Base-by-base conservation (phyloP, 1,284 basidiomycete species). In the Volvariella volvacea region DNA sequence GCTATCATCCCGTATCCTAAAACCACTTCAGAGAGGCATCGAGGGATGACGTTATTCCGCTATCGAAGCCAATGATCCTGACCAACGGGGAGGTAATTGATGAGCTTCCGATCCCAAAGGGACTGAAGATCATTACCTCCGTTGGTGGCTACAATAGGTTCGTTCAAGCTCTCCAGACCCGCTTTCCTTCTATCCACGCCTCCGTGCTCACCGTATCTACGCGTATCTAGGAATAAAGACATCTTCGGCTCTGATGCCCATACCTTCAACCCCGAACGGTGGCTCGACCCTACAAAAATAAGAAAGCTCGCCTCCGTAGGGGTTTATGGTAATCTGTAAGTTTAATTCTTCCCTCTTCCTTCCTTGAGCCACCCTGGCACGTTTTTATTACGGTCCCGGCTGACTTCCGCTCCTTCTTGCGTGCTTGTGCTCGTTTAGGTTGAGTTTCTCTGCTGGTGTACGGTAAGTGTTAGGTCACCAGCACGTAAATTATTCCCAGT, bases 241-340 rank as follows among this genome's bases (percentile, higher is more conserved):
- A 50, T 78, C 1, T 80, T 73, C 62, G 76, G 76, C 0, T 56
- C 64, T 10, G 72, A 80, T 48, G 67, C 76, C 2, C 58, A 76
- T 42, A 50, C 54, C 15, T 80, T 68, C 57, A 69, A 76, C 45
- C 76, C 76, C 4, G 63, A 71, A 16, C 70, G 76, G 14, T 78
- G 77, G 67, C 54, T 74, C 39, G 48, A 62, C 12, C 21, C 20
- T 3, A 56, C 59, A 22, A 53, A 55, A 15, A 58, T 59, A n/a
- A 70, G 66, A 51, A 67, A 61, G 34, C 31, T 51, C 4, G 52
- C 62, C 16, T 60, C 67, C 0, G 55, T 76, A 3, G 74, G 78
- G 1, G 63, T 74, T 9, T 72, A 74, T 48, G 67, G 65, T 6
- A 76, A 76, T 55, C 54, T 79, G 77, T 79, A 50, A 53, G 74